Evolutionary conservation across 176 grass and related monocot genomes (phyloP), one percentile per base, ranked within the genome.

Genomic region (Aechmea fasciata): DNA sequence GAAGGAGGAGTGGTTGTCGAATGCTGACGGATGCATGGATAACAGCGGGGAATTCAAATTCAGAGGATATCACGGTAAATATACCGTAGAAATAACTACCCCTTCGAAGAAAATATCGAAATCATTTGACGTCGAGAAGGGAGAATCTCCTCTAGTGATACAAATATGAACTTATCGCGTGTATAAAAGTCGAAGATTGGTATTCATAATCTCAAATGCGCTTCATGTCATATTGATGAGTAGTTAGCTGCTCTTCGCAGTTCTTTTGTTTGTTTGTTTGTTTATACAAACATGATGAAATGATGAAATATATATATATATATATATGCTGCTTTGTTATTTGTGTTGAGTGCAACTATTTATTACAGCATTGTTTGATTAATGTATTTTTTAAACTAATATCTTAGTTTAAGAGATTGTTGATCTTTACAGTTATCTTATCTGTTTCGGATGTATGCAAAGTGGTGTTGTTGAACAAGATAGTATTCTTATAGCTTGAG

Each of bases 1-100:
- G 17, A 97, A 90, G 75, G 77, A 92, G 52, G 94, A 97, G 79
- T 97, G 94, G 94, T 8, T 97, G 69, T 87, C 89, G 5, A 41
- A 69, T 51, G 75, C 57, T 4, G 73, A 73, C 17, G 84, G 94
- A 6, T 72, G 49, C 25, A 70, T 90, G 8, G 49, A 81, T 80
- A 53, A 9, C 11, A 61, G 65, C 2, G 86, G 86, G 13, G 84
- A 89, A 79, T 90, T 87, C 33, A 89, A 47, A 22, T 97, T 97
- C 65, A 87, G 94, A 83, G 94, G 89, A 19, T 97, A 90, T 63
- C 84, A 87, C 66, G 94, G 94, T 9, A 81, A 71, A 8, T 97
- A 97, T 70, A 77, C 67, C 2, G 77, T 92, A 10, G 82, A 97
- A 79, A 77, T 97, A n/a, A 80, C 66, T 10, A 89, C 82, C 0